Percentiles rank a stretch among this genome's conserved stretches.
Evolutionary conservation across 2,329 filamentous ascomycete genomes (phyloP).

Genomic region (Gnomoniopsis sp.): DNA sequence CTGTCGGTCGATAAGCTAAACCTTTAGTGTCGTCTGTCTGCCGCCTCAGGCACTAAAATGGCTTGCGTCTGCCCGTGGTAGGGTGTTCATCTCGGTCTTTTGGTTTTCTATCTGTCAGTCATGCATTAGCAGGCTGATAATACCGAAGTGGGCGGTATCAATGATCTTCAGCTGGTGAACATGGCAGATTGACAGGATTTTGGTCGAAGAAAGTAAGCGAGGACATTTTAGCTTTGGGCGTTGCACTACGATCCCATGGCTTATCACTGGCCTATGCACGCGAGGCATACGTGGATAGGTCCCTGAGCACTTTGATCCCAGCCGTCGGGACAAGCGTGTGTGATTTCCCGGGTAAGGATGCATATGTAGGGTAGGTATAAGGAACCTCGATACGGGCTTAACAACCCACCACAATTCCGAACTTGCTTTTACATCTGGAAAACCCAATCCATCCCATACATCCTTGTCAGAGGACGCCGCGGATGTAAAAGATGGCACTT

Average conservation of each 20-base stretch:
- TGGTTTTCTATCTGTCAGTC: no score
- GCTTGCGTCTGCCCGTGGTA: no score
- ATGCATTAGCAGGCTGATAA: neutral
- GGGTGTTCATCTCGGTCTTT: no score
- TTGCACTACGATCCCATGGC: neutral
- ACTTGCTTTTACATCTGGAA: no score
- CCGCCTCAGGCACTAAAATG: no score
- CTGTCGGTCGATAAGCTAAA: neutral
- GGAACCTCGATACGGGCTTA: no score
- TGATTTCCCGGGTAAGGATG: neutral
- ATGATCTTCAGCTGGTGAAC: neutral
- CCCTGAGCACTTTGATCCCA: neutral
- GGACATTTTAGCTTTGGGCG: neutral
- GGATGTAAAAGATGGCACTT: neutral
- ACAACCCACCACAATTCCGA: neutral
- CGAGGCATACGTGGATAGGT: neutral
- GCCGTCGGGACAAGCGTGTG: neutral
- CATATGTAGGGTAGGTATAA: neutral
- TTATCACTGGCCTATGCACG: neutral
- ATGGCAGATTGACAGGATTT: neutral
- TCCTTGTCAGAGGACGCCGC: neutral
- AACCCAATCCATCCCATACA: neutral
- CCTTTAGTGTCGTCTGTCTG: neutral
- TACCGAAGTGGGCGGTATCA: neutral
- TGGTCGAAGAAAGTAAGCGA: neutral